Conservation (phyloP, 208 protist genomes). For the Trypanosomatidae sp. region DNA sequence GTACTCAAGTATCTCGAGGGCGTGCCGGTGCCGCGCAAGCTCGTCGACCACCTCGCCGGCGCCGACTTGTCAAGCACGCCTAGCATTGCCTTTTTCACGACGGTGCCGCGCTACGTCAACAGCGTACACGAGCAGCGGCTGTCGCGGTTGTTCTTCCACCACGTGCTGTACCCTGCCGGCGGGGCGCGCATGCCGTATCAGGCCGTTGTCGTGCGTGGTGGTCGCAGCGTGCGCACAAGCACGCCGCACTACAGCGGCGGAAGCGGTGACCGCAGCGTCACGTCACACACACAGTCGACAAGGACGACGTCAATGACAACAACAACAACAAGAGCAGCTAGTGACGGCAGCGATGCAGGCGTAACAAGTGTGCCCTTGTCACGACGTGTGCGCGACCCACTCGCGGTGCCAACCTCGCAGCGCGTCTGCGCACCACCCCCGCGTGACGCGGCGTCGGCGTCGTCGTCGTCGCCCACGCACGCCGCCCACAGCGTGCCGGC, state of each 20-base stretch:
- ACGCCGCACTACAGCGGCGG: too few species aligned
- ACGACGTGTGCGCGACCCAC: slow-evolving; percentile 4
- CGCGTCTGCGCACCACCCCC: slow-evolving; percentile 5
- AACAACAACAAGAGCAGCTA: too few species aligned
- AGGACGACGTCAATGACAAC: too few species aligned
- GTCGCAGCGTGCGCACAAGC: slow-evolving; percentile 19
- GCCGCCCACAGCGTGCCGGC: slow-evolving; percentile 5
- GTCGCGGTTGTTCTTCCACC: slow-evolving; percentile 68
- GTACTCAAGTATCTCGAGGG: slow-evolving; percentile 72
- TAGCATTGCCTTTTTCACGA: slow-evolving; percentile 30
- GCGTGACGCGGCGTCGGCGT: not conserved
- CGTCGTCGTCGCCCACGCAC: not conserved
- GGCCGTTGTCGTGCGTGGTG: slow-evolving; percentile 47
- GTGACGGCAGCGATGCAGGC: too few species aligned
- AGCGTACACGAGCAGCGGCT: slow-evolving; percentile 34
- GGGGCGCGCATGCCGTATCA: slow-evolving; percentile 52
- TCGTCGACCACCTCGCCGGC: slow-evolving; percentile 68
- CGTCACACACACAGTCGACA: too few species aligned
- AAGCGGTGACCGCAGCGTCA: too few species aligned
- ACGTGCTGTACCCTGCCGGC: slow-evolving; percentile 57
- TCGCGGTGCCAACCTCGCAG: slow-evolving; percentile 17
- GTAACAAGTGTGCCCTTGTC: too few species aligned
- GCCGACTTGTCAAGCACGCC: slow-evolving; percentile 33
- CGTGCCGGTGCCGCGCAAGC: slow-evolving; percentile 25
- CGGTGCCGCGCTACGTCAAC: slow-evolving; percentile 52